phyloP scores from a whole-genome alignment of 148 eudicot species.

The Rhododendron simsii region DNA sequence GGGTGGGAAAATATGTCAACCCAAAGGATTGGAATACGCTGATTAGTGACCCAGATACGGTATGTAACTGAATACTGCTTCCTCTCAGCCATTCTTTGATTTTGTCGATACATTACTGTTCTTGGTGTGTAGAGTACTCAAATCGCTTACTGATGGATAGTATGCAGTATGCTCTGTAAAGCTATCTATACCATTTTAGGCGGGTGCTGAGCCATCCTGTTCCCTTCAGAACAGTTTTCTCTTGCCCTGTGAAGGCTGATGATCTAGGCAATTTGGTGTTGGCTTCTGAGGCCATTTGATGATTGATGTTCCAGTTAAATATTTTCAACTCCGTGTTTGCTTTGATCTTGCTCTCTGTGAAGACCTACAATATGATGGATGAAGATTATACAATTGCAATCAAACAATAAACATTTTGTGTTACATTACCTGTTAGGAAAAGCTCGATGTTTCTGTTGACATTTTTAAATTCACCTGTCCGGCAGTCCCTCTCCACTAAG shows the following conservation, averaged over 20 bases:
- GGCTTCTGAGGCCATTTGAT: neutral
- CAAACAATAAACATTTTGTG: neutral
- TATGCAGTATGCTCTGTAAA: neutral
- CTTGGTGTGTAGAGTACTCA: neutral
- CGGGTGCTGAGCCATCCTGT: neutral
- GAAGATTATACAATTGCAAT: neutral
- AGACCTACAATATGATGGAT: neutral
- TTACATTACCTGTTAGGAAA: neutral
- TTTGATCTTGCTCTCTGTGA: constrained; percentile 5
- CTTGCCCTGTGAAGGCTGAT: neutral
- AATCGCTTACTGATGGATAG: neutral
- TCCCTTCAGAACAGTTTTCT: neutral
- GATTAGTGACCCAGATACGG: constrained; percentile 82
- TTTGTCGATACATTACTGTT: neutral
- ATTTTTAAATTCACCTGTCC: neutral
- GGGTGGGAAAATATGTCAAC: constrained; percentile 79
- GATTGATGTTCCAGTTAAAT: neutral
- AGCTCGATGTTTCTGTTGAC: neutral
- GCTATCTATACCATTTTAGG: neutral
- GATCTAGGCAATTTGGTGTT: neutral
- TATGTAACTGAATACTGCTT: constrained; percentile 27
- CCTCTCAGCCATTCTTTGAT: neutral
- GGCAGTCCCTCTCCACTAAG: neutral
- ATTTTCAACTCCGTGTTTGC: neutral
- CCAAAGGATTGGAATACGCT: constrained; percentile 82